phyloP scores from a whole-genome alignment of 2,329 filamentous ascomycete genomes.

The Aspergillus brunneoviolaceus region DNA sequence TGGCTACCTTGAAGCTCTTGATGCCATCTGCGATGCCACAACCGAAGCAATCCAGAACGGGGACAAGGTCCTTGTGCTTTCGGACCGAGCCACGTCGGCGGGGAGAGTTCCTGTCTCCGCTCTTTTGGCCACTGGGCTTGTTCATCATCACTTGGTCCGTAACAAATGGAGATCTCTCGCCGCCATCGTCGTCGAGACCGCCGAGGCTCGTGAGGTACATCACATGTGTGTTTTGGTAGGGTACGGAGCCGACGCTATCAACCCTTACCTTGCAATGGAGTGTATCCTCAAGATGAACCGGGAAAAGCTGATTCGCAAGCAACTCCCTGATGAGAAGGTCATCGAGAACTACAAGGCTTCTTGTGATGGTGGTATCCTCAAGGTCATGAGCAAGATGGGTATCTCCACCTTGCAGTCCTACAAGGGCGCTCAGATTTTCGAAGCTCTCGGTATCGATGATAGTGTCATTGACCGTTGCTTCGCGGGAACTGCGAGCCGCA shows the following conservation, averaged over 20 bases:
- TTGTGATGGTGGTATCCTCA: conserved; percentile 91
- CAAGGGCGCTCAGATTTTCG: conserved; percentile 97
- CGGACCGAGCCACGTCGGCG: conserved; percentile 79
- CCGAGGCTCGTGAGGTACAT: conserved; percentile 93
- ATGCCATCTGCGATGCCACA: conserved; percentile 81
- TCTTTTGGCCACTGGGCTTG: conserved; percentile 84
- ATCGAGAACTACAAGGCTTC: conserved; percentile 97
- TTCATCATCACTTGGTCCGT: conserved; percentile 90
- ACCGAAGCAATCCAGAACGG: conserved; percentile 79
- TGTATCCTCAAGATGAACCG: conserved; percentile 96
- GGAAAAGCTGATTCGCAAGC: conserved; percentile 88
- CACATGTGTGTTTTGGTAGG: conserved; percentile 98
- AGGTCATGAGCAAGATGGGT: conserved; percentile 99
- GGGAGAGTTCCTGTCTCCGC: conserved; percentile 84
- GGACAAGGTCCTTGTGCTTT: conserved; percentile 84
- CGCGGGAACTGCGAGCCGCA: conserved; percentile 87
- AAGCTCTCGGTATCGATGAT: conserved; percentile 91
- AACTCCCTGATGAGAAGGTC: conserved; percentile 75
- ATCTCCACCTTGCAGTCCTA: conserved; percentile 95
- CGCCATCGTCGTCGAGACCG: conserved; percentile 86
- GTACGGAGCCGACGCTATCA: conserved; percentile 91
- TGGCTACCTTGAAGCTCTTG: conserved; percentile 83
- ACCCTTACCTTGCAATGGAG: conserved; percentile 93
- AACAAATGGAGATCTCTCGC: conserved; percentile 94
- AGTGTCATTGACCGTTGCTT: conserved; percentile 92